Percentiles rank a stretch among this genome's conserved stretches.
phyloP scores from a whole-genome alignment of 2,329 filamentous ascomycete species.

The Spiromastix sp. region DNA sequence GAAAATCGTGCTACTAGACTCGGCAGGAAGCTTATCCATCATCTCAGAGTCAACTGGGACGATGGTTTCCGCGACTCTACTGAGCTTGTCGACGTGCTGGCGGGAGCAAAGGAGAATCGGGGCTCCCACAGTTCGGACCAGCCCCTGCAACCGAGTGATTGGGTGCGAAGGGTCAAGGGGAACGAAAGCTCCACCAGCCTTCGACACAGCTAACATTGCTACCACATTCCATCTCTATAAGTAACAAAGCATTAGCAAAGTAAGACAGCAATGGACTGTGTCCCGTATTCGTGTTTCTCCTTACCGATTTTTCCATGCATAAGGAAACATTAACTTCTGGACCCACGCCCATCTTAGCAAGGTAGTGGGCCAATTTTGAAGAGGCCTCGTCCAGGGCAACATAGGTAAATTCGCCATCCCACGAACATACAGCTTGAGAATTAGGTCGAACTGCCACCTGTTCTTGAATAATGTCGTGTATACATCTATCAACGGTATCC shows the following conservation, averaged over 20 bases:
- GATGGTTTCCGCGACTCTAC: conserved; percentile 15
- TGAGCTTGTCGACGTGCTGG: conserved; percentile 14
- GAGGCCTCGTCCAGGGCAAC: conserved; percentile 27
- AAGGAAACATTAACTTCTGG: conserved; percentile 27
- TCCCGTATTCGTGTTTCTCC: too few relatives aligned
- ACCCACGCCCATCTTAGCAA: conserved; percentile 26
- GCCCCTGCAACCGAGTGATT: conserved; percentile 23
- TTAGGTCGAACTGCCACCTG: conserved; percentile 8
- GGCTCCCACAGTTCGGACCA: conserved; percentile 24
- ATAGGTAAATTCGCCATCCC: conserved; percentile 28
- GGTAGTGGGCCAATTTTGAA: conserved; percentile 25
- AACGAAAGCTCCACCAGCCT: conserved; percentile 33
- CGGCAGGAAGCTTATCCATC: conserved; percentile 16
- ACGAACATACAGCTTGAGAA: conserved; percentile 14
- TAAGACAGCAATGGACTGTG: too few relatives aligned
- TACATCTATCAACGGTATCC: conserved; percentile 15
- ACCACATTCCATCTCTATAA: conserved; percentile 34
- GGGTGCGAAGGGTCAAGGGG: conserved; percentile 32
- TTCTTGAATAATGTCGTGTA: conserved; percentile 12
- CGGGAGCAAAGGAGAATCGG: conserved; percentile 25
- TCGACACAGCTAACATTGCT: conserved; percentile 31
- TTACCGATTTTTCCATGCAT: conserved; percentile 35
- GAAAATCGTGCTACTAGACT: conserved; percentile 11
- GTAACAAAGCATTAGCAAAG: too few relatives aligned
- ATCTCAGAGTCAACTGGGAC: conserved; percentile 20